A percentile compares a stretch with the other conserved stretches of the same genome.
Evolutionary conservation across 257 asterid genomes (phyloP).

Genomic region (Nemophila menziesii): DNA sequence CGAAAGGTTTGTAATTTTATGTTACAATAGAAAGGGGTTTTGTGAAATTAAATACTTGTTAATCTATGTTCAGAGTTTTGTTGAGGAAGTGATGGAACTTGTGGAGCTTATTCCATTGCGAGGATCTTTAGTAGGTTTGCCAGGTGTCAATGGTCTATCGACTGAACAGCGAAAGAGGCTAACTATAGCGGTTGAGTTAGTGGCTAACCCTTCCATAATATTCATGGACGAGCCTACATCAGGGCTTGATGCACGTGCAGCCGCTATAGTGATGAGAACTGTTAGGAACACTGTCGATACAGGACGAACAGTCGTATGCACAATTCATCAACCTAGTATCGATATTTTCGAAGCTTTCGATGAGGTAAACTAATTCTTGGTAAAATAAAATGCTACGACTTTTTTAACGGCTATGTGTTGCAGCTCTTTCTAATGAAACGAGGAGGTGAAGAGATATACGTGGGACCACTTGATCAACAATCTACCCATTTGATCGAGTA

Average conservation of each 20-base stretch:
- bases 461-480: constrained; percentile 67
- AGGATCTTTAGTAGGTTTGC: constrained; percentile 67
- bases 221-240: constrained; percentile 98
- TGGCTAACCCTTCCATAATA: constrained; percentile 84
- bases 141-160: constrained; percentile 73
- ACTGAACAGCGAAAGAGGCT: constrained; percentile 85
- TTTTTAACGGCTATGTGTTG: constrained; percentile 1
- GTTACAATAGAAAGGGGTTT: neutral
- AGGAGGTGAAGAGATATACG: constrained; percentile 78
- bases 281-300: constrained; percentile 89
- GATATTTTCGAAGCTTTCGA: constrained; percentile 92
- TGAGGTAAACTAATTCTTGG: constrained; percentile 34
- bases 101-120: constrained; percentile 52
- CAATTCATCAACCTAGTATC: constrained; percentile 90
- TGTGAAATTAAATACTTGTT: neutral
- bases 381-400: neutral
- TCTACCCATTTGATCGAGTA: constrained; percentile 47
- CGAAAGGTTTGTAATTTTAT: constrained; percentile 28
- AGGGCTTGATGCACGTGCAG: constrained; percentile 91
- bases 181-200: constrained; percentile 84
- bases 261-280: constrained; percentile 93
- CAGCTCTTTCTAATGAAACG: constrained; percentile 73
- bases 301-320: constrained; percentile 83
- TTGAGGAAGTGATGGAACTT: constrained; percentile 76
- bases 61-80: constrained; percentile 38